phyloP scores from a whole-genome alignment of 495 filamentous ascomycete species.

The Trichoderma asperelloides region DNA sequence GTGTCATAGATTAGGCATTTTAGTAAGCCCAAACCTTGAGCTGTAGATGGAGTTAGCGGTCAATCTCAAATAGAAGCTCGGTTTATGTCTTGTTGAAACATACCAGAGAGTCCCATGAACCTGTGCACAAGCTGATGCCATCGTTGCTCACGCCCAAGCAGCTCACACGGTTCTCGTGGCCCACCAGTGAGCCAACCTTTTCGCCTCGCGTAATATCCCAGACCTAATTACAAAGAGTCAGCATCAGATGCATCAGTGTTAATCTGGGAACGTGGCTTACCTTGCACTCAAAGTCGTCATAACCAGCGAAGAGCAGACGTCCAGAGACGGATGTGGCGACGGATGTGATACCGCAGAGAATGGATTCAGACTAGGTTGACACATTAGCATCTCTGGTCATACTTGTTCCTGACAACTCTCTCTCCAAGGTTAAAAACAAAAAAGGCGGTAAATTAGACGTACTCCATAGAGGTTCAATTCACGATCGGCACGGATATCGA shows the following conservation, averaged over 20 bases:
- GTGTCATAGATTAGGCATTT: slow-evolving; percentile 17
- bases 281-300: slow-evolving; percentile 99
- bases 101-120: slow-evolving; percentile 98
- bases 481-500: slow-evolving; percentile 93
- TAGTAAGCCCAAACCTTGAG: slow-evolving; percentile 82
- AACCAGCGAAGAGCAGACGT: slow-evolving; percentile 89
- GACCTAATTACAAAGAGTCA: slow-evolving; percentile 46
- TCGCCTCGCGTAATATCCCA: slow-evolving; percentile 97
- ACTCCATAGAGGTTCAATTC: slow-evolving; percentile 96
- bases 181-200: slow-evolving; percentile 90
- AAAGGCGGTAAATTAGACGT: slow-evolving; percentile 25
- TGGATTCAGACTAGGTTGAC: slow-evolving; percentile 74
- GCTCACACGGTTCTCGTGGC: slow-evolving; percentile 98
- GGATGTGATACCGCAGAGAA: slow-evolving; percentile 95
- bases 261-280: slow-evolving; percentile 37
- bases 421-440: background rate
- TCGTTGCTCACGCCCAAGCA: slow-evolving; percentile 98
- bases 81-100: slow-evolving; percentile 23
- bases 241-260: background rate
- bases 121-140: slow-evolving; percentile 97
- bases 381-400: slow-evolving; percentile 15
- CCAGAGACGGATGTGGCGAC: slow-evolving; percentile 97
- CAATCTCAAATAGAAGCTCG: background rate
- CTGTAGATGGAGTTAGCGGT: slow-evolving; percentile 36
- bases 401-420: background rate